These are phyloP conservation scores for Cryphonectria naterciae DNA, from an alignment of 2,329 filamentous ascomycete species.

Conservation along the genomic window DNA sequence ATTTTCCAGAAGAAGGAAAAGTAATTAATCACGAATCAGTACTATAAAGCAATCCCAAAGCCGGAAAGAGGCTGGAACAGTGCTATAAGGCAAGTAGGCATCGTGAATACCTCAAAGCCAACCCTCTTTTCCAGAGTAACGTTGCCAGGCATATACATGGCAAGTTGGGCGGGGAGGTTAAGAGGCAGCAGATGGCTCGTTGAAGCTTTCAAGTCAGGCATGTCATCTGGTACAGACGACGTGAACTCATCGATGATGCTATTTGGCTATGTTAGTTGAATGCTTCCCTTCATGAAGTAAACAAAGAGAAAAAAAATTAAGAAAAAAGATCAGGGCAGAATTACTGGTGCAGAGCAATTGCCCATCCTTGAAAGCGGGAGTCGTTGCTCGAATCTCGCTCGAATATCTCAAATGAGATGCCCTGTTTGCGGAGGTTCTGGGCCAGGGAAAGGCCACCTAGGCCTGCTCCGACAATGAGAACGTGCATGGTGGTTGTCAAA, in stretches of 20 bases:
- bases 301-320: no score
- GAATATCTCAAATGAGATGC: slow-evolving; percentile 31
- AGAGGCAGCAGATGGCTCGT: slow-evolving; percentile 29
- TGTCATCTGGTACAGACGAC: slow-evolving; percentile 24
- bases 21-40: background rate
- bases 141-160: background rate
- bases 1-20: background rate
- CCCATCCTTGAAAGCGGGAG: slow-evolving; percentile 31
- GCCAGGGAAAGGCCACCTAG: slow-evolving; percentile 32
- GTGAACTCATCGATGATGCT: slow-evolving; percentile 29
- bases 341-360: slow-evolving; percentile 31
- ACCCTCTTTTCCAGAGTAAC: background rate
- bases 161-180: background rate
- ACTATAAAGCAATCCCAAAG: background rate
- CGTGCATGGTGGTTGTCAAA: slow-evolving; percentile 1
- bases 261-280: slow-evolving; percentile 8
- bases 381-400: slow-evolving; percentile 28
- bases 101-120: background rate
- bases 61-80: background rate
- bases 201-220: slow-evolving; percentile 30
- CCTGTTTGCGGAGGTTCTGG: slow-evolving; percentile 31
- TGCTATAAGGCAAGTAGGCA: background rate
- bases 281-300: background rate
- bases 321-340: slow-evolving; percentile 9
- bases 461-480: slow-evolving; percentile 32